Base-by-base conservation (phyloP, 2,329 filamentous ascomycete genomes). In the Aspergillus awamori region DNA sequence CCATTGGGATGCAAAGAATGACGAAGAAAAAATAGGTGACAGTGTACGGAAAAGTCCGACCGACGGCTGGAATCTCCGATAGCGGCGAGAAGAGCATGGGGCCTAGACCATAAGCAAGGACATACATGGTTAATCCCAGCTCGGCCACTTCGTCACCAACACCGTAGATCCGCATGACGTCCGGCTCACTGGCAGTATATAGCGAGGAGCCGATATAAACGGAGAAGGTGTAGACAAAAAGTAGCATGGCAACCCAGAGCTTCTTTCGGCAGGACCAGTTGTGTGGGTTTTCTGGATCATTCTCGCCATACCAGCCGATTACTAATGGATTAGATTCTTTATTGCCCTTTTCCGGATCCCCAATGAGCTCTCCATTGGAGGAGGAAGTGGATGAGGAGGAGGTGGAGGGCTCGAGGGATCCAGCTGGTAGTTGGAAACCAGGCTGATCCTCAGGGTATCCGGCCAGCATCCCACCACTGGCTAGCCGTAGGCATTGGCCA, bases 51-150 rank as follows among this genome's bases (percentile, higher is more conserved):
- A 65, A 86, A 83, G 51, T 86, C 79, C 65, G 75, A 77, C 61
- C 82, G 20, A 58, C 53, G 56, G 49, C 88, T 87, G 60, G 84
- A 61, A 89, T 86, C 70, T 91, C 88, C 47, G 84, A 88, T 3
- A 90, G 70, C 0, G 88, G 89, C 0, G 86, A 88, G 80, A 87
- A 89, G 11, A 89, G 73, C 8, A 89, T 73, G 0, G 86, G 86
- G 0, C 86, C 86, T 2, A 83, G 80, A 20, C 88, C 84, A 69
- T 89, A 90, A 6, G 87, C 87, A 47, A 89, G 78, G 7, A 90
- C 78, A 65, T 86, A 90, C 17, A 87, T 80, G 0, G 87, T 88
- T 36, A 89, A 86, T 7, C 86, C 87, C 1, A 90, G 74, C 2
- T 78, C 79, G 0, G 81, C 81, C 2, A 76, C 82, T 61, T 81